phyloP scores from a whole-genome alignment of 2,329 filamentous ascomycete species.

The Fusarium secorum region DNA sequence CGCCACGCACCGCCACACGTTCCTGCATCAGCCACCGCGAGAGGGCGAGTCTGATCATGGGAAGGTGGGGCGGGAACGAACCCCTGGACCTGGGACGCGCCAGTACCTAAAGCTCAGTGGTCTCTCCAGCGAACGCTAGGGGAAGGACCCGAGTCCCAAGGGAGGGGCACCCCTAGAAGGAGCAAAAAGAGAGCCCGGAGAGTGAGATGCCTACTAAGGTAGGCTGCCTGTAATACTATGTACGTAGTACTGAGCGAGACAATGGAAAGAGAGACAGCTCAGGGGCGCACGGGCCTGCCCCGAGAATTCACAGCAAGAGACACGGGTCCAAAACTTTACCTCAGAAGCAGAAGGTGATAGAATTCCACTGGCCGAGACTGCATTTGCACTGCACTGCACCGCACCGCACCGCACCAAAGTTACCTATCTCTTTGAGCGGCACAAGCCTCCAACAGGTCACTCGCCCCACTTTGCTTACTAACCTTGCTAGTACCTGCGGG shows the following conservation, averaged over 20 bases:
- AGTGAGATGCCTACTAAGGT: conserved; percentile 1
- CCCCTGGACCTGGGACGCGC: conserved; percentile 11
- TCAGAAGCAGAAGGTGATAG: conserved; percentile 38
- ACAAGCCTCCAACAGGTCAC: too few relatives aligned
- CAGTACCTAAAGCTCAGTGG: conserved; percentile 7
- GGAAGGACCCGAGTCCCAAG: conserved; percentile 34
- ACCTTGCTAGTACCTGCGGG: too few relatives aligned
- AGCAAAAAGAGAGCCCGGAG: conserved; percentile 8
- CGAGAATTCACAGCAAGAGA: conserved; percentile 35
- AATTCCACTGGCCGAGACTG: conserved; percentile 26
- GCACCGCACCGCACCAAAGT: conserved; percentile 15
- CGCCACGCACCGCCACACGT: conserved; percentile 6
- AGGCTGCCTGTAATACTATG: too few relatives aligned
- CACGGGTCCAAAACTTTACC: conserved; percentile 38
- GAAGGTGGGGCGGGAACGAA: conserved; percentile 18
- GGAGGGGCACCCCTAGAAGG: conserved; percentile 19
- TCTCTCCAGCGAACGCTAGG: conserved; percentile 30
- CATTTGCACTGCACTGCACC: conserved; percentile 18
- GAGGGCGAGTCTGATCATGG: background rate
- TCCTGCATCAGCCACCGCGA: background rate
- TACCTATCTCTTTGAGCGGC: conserved; percentile 20
- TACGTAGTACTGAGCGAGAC: background rate
- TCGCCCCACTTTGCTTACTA: too few relatives aligned
- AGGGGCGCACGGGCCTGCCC: conserved; percentile 36
- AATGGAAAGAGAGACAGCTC: conserved; percentile 17